Conservation (phyloP, 2,329 filamentous ascomycete genomes). For the Orbilia oligospora region DNA sequence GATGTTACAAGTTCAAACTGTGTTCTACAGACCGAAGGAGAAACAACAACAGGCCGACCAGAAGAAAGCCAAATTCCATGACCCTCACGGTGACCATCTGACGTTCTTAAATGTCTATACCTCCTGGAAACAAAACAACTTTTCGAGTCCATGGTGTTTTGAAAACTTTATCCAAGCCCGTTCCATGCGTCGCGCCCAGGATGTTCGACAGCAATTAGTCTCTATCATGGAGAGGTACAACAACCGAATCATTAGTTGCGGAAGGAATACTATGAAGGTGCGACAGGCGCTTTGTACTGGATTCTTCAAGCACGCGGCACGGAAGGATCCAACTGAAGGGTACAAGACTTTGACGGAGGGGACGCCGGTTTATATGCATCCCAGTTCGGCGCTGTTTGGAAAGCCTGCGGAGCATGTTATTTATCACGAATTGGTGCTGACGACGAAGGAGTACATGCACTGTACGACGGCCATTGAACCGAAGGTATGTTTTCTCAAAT, state of each 20-base stretch:
- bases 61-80: slow-evolving; percentile 98
- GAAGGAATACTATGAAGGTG: slow-evolving; percentile 86
- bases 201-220: slow-evolving; percentile 91
- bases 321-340: slow-evolving; percentile 95
- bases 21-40: slow-evolving; percentile 97
- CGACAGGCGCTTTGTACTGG: slow-evolving; percentile 90
- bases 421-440: slow-evolving; percentile 90
- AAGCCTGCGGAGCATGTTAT: slow-evolving; percentile 98
- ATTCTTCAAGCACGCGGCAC: slow-evolving; percentile 94
- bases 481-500: slow-evolving; percentile 71
- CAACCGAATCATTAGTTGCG: slow-evolving; percentile 85
- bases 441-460: slow-evolving; percentile 98
- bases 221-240: slow-evolving; percentile 95
- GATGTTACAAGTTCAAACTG: slow-evolving; percentile 87
- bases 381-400: slow-evolving; percentile 89
- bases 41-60: slow-evolving; percentile 97
- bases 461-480: slow-evolving; percentile 93
- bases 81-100: slow-evolving; percentile 92
- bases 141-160: slow-evolving; percentile 90
- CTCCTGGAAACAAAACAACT: slow-evolving; percentile 89
- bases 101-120: slow-evolving; percentile 98
- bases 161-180: slow-evolving; percentile 98
- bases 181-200: slow-evolving; percentile 87
- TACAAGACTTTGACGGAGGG: slow-evolving; percentile 98
- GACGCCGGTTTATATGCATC: slow-evolving; percentile 95